Conservation (phyloP, 805 yeast genomes). For the Saturnispora hagleri region DNA sequence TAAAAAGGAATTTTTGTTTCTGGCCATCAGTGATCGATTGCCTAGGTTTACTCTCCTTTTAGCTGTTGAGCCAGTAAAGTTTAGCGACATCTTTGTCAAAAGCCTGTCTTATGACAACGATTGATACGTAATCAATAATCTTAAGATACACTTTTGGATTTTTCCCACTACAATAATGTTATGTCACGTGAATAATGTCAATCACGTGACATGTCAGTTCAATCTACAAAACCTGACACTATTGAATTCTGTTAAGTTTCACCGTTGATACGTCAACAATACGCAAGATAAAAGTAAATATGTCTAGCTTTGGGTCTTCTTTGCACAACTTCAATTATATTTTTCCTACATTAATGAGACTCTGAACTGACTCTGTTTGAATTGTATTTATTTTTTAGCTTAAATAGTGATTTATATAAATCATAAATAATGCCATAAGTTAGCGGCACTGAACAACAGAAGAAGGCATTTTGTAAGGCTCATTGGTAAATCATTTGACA, state of each 20-base stretch:
- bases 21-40: conserved; percentile 18
- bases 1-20: conserved; percentile 38
- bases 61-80: conserved; percentile 28
- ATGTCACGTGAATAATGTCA: neutral
- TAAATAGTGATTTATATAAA: too few relatives aligned
- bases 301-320: too few relatives aligned
- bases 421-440: too few relatives aligned
- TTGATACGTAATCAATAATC: neutral
- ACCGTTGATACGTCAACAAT: too few relatives aligned
- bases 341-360: too few relatives aligned
- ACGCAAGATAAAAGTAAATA: too few relatives aligned
- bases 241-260: too few relatives aligned
- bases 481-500: neutral
- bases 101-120: neutral
- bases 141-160: neutral
- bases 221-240: too few relatives aligned
- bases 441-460: neutral
- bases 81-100: conserved; percentile 17
- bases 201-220: neutral
- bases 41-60: conserved; percentile 43
- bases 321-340: too few relatives aligned
- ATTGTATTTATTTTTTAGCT: too few relatives aligned
- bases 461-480: neutral
- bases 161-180: neutral
- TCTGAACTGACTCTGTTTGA: too few relatives aligned